Conservation (phyloP, 2,329 filamentous ascomycete species). For the Scedosporium minutisporum region DNA sequence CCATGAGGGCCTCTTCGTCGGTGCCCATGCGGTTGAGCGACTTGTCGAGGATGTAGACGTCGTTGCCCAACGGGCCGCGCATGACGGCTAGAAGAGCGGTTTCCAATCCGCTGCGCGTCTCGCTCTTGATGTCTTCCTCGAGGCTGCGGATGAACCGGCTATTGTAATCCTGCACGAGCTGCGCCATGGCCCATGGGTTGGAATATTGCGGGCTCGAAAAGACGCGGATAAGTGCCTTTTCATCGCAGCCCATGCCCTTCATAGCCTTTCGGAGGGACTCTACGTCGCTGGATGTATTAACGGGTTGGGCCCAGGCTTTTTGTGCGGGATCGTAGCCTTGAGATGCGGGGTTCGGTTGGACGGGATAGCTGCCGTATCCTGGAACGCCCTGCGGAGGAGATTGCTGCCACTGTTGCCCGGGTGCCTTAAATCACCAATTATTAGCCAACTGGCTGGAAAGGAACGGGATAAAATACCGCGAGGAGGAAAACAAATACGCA, state of each 20-base stretch:
- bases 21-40: constrained; percentile 21
- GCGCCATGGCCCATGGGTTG: constrained; percentile 22
- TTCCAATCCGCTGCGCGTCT: constrained; percentile 21
- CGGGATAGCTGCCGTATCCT: constrained; percentile 7
- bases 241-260: constrained; percentile 25
- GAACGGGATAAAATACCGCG: background rate
- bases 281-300: constrained; percentile 20
- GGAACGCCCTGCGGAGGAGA: constrained; percentile 6
- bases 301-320: constrained; percentile 14
- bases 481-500: background rate
- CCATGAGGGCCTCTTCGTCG: constrained; percentile 23
- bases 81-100: constrained; percentile 20
- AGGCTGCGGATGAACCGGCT: constrained; percentile 22
- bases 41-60: constrained; percentile 19
- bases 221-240: constrained; percentile 19
- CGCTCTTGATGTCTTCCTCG: constrained; percentile 22
- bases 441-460: background rate
- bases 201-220: constrained; percentile 20
- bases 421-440: background rate
- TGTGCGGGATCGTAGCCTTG: constrained; percentile 19
- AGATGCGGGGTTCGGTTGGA: constrained; percentile 17
- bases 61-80: constrained; percentile 21
- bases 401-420: constrained; percentile 13
- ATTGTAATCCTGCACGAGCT: constrained; percentile 23
- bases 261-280: constrained; percentile 23